phyloP scores from a whole-genome alignment of 139 green algal genomes.

The Chlamydomonas sphaeroides region DNA sequence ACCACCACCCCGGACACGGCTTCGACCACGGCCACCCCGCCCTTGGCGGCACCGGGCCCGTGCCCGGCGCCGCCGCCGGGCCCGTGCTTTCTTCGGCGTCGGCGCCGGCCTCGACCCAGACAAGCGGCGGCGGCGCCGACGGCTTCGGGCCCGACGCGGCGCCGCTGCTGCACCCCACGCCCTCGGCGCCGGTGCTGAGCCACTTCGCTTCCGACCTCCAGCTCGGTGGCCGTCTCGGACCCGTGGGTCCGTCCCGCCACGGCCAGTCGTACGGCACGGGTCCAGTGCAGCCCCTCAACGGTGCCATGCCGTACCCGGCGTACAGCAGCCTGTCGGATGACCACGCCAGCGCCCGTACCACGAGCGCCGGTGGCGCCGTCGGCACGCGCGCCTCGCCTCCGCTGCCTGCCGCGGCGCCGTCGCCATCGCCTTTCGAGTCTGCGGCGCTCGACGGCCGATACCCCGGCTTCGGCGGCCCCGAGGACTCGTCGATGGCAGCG shows the following conservation, averaged over 20 bases:
- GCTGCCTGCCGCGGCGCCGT: not conserved
- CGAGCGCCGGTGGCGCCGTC: conserved; percentile 18
- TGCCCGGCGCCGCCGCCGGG: not conserved
- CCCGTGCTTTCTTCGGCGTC: not conserved
- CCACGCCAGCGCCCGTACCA: conserved; percentile 7
- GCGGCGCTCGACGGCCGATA: not conserved
- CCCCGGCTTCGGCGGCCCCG: not conserved
- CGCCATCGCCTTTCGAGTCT: not conserved
- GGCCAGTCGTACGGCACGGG: too few species aligned
- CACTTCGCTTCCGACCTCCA: too few species aligned
- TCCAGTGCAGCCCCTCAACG: too few species aligned
- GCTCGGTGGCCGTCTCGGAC: too few species aligned
- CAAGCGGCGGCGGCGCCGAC: conserved; percentile 4
- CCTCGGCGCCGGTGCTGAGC: conserved; percentile 20
- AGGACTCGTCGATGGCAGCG: too few species aligned
- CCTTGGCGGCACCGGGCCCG: not conserved
- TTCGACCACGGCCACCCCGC: not conserved
- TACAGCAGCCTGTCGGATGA: conserved; percentile 1
- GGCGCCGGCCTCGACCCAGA: conserved; percentile 2
- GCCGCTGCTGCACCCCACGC: conserved; percentile 11
- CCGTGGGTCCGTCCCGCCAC: too few species aligned
- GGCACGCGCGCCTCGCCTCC: too few species aligned
- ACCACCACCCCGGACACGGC: too few species aligned
- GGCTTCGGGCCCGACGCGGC: not conserved
- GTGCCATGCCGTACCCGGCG: not conserved